A percentile compares a stretch with the other conserved stretches of the same genome.
Evolutionary conservation across 2,329 filamentous ascomycete genomes (phyloP).

Genomic region (Coniochaeta sp.): DNA sequence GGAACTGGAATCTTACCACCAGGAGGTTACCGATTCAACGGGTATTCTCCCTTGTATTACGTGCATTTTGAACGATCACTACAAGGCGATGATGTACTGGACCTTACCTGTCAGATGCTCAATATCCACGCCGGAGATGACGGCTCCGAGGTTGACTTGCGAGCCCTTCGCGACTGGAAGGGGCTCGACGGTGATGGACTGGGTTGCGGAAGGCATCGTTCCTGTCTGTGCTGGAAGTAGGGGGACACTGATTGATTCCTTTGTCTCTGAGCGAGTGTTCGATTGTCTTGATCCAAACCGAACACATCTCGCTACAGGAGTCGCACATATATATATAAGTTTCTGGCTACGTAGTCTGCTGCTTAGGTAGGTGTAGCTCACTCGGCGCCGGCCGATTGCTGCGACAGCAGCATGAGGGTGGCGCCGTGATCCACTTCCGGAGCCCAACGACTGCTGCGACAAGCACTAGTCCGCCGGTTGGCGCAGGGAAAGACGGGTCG

Average conservation of each 20-base stretch:
- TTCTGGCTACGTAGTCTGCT: background rate
- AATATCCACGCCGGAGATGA: conserved; percentile 49
- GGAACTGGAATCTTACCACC: conserved; percentile 34
- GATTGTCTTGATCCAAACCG: background rate
- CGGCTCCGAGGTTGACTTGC: conserved; percentile 51
- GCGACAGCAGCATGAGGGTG: background rate
- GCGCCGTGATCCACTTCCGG: background rate
- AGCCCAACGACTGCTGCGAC: background rate
- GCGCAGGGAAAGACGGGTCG: background rate
- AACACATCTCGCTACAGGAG: no score
- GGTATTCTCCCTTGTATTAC: conserved; percentile 38
- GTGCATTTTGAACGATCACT: background rate
- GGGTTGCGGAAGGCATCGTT: background rate
- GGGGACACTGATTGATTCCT: background rate
- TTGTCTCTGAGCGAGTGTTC: background rate
- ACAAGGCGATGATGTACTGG: background rate
- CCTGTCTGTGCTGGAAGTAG: background rate
- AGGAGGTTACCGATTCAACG: conserved; percentile 54
- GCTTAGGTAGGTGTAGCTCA: no score
- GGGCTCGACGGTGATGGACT: conserved; percentile 13
- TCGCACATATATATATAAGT: background rate
- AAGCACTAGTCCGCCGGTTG: background rate
- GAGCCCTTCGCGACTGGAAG: conserved; percentile 28
- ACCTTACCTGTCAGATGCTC: conserved; percentile 55
- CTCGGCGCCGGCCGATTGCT: background rate